Evolutionary conservation across 1,284 basidiomycete genomes (phyloP).

Genomic region (Boletellus deceptivus): DNA sequence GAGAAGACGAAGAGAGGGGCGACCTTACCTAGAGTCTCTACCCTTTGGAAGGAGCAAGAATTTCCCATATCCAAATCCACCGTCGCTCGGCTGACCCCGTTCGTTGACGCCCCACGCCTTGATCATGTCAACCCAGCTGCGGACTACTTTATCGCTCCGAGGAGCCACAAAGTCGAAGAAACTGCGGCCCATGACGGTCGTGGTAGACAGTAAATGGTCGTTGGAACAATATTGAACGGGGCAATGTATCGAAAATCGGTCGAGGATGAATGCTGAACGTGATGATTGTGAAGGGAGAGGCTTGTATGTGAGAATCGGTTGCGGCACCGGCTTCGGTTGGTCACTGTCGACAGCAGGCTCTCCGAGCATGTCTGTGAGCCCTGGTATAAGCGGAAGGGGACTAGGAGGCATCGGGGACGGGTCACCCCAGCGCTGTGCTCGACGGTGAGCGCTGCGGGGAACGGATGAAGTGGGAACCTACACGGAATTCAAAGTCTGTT

Average conservation of each 20-base stretch:
- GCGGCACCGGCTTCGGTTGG: conserved; percentile 2
- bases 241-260: conserved; percentile 65
- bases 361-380: conserved; percentile 14
- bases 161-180: conserved; percentile 71
- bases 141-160: conserved; percentile 60
- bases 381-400: conserved; percentile 34
- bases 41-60: conserved; percentile 56
- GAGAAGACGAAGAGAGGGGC: not conserved
- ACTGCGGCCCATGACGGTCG: conserved; percentile 55
- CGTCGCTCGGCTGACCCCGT: conserved; percentile 73
- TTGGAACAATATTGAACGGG: conserved; percentile 69
- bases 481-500: conserved; percentile 65
- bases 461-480: conserved; percentile 34
- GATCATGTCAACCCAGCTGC: conserved; percentile 67
- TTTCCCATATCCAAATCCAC: conserved; percentile 75
- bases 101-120: conserved; percentile 81
- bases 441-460: conserved; percentile 9
- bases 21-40: conserved; percentile 51
- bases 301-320: conserved; percentile 45
- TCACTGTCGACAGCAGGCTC: conserved; percentile 2
- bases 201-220: conserved; percentile 58
- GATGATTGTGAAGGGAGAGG: conserved; percentile 62
- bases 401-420: conserved; percentile 59
- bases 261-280: conserved; percentile 70
- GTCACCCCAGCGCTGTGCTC: conserved; percentile 65